Evolutionary conservation across 148 eudicot genomes (phyloP), one percentile per base, ranked within the genome.

Genomic region (Rhododendron molle): DNA sequence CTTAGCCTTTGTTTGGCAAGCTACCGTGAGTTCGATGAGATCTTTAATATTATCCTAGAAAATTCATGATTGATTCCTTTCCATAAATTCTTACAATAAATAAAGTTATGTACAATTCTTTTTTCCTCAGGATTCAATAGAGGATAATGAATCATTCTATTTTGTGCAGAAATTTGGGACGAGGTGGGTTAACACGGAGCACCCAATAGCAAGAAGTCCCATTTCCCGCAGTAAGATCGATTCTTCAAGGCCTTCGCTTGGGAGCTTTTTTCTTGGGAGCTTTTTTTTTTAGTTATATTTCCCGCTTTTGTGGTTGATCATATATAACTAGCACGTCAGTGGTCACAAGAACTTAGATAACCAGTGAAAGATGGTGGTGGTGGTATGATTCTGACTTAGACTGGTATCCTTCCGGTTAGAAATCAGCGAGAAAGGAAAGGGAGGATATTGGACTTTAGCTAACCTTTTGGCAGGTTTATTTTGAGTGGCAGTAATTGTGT

Each of bases 161-260:
- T 32, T 7, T 85, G 54, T 92, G 91, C 99, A 96, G 99, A 92
- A 90, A 88, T 87, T 82, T 87, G 77, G 85, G 91, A 81, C 93
- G 99, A 72, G 92, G 92, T 13, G 99, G 95, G 82, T 86, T 93
- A 88, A 93, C 93, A 40, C 96, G 99, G 78, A 93, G 94, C 94
- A 92, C 93, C 82, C 96, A 95, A 91, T 96, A 91, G 89, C 93
- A 71, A 79, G 85, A 84, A 86, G 88, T 85, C 67, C 26, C 26
- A 67, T 32, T 78, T 62, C 80, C 88, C 80, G 86, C 88, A 87
- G 83, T 28, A 81, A 85, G 78, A 76, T 88, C 77, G 83, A 85
- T 81, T 83, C 85, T 86, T 87, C 83, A 76, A 77, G 89, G 78
- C 83, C 69, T 86, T 56, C 81, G 40, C 47, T 85, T 62, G 76